phyloP scores from a whole-genome alignment of 2,329 filamentous ascomycete genomes.

The Emmonsia crescens region DNA sequence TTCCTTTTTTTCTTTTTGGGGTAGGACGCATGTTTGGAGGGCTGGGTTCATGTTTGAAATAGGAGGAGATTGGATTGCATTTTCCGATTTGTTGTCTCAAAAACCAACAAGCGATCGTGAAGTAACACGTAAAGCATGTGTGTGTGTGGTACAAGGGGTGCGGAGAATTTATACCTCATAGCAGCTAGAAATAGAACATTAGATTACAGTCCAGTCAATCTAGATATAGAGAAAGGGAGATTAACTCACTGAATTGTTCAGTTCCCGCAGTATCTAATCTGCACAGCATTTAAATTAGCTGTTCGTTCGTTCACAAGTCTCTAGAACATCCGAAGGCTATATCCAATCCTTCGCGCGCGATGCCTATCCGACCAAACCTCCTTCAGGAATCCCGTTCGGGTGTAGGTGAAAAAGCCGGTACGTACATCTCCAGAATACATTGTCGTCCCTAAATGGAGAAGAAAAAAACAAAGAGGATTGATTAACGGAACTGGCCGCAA shows the following conservation, averaged over 20 bases:
- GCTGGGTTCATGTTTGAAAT: not conserved
- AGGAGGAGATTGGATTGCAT: not conserved
- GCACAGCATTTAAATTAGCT: slow-evolving; percentile 9
- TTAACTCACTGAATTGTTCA: slow-evolving; percentile 73
- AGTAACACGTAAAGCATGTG: slow-evolving; percentile 1
- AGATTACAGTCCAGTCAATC: not conserved
- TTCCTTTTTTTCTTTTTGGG: not conserved
- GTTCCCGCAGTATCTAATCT: slow-evolving; percentile 83
- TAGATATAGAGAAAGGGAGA: slow-evolving; percentile 1
- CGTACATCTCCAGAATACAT: slow-evolving; percentile 81
- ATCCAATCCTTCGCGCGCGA: not conserved
- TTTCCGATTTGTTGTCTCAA: not conserved
- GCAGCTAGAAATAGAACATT: slow-evolving; percentile 32
- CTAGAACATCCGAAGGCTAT: not conserved
- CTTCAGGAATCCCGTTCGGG: not conserved
- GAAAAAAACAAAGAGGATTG: not conserved
- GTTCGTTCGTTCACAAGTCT: not conserved
- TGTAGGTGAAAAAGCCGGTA: slow-evolving; percentile 10
- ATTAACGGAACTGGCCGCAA: not conserved
- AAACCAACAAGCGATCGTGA: not conserved
- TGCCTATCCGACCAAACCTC: not conserved
- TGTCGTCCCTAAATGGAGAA: slow-evolving; percentile 58
- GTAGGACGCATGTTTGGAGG: not conserved
- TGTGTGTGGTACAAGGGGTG: not conserved
- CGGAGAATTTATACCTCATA: slow-evolving; percentile 40